Percentiles rank a stretch among this genome's conserved stretches.
These are phyloP conservation scores for Oryza coarctata DNA, from an alignment of 176 grass and related monocot species.

Conservation along the genomic window DNA sequence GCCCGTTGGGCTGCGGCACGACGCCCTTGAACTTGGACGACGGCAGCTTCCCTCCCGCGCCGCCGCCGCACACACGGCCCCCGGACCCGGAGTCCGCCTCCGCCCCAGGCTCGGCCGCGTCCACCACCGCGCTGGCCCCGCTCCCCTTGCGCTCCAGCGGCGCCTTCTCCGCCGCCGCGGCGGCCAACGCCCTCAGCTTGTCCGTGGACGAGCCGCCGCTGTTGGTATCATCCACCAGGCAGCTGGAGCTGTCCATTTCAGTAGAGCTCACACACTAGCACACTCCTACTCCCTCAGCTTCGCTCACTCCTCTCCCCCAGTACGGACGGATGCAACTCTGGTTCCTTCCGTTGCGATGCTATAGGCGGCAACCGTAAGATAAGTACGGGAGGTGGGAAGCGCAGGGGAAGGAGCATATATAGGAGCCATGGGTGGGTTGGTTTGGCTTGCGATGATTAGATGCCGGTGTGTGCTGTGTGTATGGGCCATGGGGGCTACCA, in stretches of 20 bases:
- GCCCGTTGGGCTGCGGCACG: slow-evolving; percentile 96
- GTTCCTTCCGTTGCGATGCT: slow-evolving; percentile 16
- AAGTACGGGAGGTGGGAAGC: too few species aligned
- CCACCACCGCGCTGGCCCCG: slow-evolving; percentile 50
- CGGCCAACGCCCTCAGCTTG: slow-evolving; percentile 43
- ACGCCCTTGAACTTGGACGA: slow-evolving; percentile 88
- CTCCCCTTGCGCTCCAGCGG: slow-evolving; percentile 52
- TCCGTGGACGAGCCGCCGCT: slow-evolving; percentile 30
- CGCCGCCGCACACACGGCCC: neutral
- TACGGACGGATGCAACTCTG: neutral
- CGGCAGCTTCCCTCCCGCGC: slow-evolving; percentile 46
- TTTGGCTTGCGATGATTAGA: neutral
- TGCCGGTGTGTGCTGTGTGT: neutral
- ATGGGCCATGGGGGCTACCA: neutral
- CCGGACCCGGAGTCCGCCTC: slow-evolving; percentile 38
- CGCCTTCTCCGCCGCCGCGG: neutral
- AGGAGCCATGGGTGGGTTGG: slow-evolving; percentile 12
- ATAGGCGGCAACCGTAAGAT: neutral
- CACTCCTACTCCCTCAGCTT: neutral
- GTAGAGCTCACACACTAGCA: neutral
- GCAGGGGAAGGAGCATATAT: slow-evolving; percentile 22
- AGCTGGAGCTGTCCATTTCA: slow-evolving; percentile 51
- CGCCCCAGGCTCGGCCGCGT: slow-evolving; percentile 44
- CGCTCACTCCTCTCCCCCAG: too few species aligned
- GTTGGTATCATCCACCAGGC: slow-evolving; percentile 50